Evolutionary conservation across 306 rosid genomes (phyloP), one percentile per base, ranked within the genome.

Genomic region (Pueraria montana): DNA sequence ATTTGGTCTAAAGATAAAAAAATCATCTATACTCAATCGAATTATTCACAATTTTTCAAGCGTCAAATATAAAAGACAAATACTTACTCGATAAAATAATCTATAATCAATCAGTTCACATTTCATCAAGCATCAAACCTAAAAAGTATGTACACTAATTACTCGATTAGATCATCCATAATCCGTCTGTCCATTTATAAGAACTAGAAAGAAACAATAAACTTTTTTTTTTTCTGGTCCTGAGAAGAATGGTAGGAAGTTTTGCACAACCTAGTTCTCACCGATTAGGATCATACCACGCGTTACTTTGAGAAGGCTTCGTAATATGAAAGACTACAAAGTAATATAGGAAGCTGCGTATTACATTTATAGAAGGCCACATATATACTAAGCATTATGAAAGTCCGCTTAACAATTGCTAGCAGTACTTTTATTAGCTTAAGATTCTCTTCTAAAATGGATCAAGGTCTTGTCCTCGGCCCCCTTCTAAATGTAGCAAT

Each of bases 401-500:
- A 50, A 6, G 21, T 14, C 9, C 9, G 2, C 20, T 50, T 16
- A 50, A 50, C 20, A 12, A 12, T 46, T 50, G 8, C 3, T 50
- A 50, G 20, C 21, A 18, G 46, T 30, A 52, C 73, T 23, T 17
- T 26, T 52, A 72, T 72, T 36, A 64, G n/a, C n/a, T 74, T 24
- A 72, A 72, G 16, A 56, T 56, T 56, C 30, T 56, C 64, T 56
- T 21, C 32, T 14, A 32, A 34, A 0, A 75, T 61, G 68, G 50
- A 74, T 82, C 63, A 77, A 58, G 43, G 64, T 70, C 53, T 70
- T 59, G 68, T 77, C 74, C 48, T 69, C 45, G 38, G 8, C 43
- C 68, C 30, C 86, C n/a, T 69, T 83, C 79, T 26, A 77, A n/a
- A n/a, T 38, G 27, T 77, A 70, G 61, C 55, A 56, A 82, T 3